phyloP scores from a whole-genome alignment of 768 basidiomycete species.

The Leucocoprinus leucothites region DNA sequence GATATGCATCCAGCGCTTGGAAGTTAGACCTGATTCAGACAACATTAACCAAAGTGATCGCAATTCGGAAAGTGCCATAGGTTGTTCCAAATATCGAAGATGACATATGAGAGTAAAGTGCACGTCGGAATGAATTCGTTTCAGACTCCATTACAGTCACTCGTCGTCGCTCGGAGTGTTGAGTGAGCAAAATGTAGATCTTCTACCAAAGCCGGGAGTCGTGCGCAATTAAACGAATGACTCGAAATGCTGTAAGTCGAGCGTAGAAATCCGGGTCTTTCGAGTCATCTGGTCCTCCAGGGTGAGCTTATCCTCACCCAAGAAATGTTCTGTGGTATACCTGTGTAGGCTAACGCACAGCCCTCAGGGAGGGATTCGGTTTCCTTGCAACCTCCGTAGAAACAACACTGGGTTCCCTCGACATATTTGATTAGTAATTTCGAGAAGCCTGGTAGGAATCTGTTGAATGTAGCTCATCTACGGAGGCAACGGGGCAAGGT shows the following conservation, averaged over 20 bases:
- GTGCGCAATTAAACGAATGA: neutral
- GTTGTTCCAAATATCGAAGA: neutral
- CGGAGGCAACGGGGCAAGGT: too few relatives aligned
- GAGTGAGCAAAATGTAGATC: neutral
- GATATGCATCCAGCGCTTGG: slow-evolving; percentile 1
- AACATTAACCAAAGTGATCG: slow-evolving; percentile 5
- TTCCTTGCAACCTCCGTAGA: neutral
- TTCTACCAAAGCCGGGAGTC: neutral
- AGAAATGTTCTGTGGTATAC: too few relatives aligned
- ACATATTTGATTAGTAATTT: neutral
- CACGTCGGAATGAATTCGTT: neutral
- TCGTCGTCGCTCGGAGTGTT: neutral
- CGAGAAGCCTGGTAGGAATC: neutral
- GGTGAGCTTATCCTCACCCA: too few relatives aligned
- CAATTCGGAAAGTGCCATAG: neutral
- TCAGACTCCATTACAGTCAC: slow-evolving; percentile 7
- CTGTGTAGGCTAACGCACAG: too few relatives aligned
- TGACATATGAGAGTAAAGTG: neutral
- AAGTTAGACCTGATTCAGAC: neutral
- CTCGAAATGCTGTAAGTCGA: neutral
- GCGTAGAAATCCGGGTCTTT: neutral
- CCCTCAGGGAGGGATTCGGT: neutral
- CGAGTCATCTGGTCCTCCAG: too few relatives aligned
- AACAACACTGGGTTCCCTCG: neutral
- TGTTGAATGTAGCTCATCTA: too few relatives aligned